phyloP scores from a whole-genome alignment of 805 yeast species.

The Saccharomyces jurei region DNA sequence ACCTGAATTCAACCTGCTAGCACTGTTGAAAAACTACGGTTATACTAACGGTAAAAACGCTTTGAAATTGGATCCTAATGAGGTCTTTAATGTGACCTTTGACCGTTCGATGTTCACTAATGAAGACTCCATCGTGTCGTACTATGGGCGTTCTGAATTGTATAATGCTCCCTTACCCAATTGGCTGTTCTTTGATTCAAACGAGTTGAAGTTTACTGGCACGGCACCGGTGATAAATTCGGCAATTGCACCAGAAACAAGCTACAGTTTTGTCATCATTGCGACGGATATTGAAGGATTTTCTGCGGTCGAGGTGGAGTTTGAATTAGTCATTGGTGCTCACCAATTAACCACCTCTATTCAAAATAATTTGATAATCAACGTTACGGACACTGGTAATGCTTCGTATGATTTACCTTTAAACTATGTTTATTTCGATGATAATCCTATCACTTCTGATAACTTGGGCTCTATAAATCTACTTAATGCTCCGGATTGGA shows the following conservation, averaged over 20 bases:
- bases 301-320: conserved; percentile 61
- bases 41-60: conserved; percentile 70
- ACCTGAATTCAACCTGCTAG: conserved; percentile 34
- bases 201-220: conserved; percentile 65
- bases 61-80: conserved; percentile 63
- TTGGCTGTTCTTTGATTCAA: conserved; percentile 69
- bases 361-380: conserved; percentile 48
- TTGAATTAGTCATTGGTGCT: conserved; percentile 77
- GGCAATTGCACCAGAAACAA: conserved; percentile 76
- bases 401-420: conserved; percentile 57
- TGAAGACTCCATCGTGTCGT: conserved; percentile 45
- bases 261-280: conserved; percentile 60
- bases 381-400: conserved; percentile 55
- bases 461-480: conserved; percentile 50
- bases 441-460: conserved; percentile 34
- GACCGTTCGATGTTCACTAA: conserved; percentile 50
- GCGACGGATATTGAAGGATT: conserved; percentile 74
- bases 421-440: conserved; percentile 57
- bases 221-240: conserved; percentile 84
- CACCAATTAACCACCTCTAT: conserved; percentile 68
- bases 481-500: conserved; percentile 53
- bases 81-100: conserved; percentile 57
- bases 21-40: conserved; percentile 57
- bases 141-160: conserved; percentile 65
- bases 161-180: conserved; percentile 85